These are phyloP conservation scores for Xylaria cubensis DNA, from an alignment of 495 filamentous ascomycete species.

Conservation along the genomic window DNA sequence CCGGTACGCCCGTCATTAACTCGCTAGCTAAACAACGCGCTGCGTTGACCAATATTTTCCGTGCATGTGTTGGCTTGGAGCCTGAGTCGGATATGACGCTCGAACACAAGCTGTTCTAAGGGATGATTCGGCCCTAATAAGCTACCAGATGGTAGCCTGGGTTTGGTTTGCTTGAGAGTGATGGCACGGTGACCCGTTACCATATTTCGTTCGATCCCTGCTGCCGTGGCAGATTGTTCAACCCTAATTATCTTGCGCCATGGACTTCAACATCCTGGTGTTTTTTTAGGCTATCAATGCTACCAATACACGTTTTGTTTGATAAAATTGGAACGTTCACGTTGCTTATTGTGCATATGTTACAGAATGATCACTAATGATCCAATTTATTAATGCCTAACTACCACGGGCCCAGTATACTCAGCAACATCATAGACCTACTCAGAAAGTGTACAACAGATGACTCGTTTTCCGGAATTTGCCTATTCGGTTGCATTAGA, in stretches of 20 bases:
- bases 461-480: neutral
- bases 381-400: neutral
- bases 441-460: neutral
- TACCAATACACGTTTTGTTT: neutral
- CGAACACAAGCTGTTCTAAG: conserved; percentile 93
- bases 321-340: neutral
- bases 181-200: neutral
- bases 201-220: conserved; percentile 16
- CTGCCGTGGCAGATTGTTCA: conserved; percentile 18
- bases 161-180: neutral
- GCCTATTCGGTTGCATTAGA: neutral
- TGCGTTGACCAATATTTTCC: conserved; percentile 97
- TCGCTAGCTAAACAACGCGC: conserved; percentile 94
- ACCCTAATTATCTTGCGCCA: conserved; percentile 4
- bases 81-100: conserved; percentile 99
- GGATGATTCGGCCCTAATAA: too few species aligned
- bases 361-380: neutral
- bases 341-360: neutral
- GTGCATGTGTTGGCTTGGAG: conserved; percentile 95
- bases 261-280: conserved; percentile 26
- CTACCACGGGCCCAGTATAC: neutral
- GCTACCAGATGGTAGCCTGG: neutral
- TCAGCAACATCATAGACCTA: neutral
- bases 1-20: conserved; percentile 96
- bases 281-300: neutral